phyloP scores from a whole-genome alignment of 108 stramenopile genomes.

The Phaeodactylum tricornutum region DNA sequence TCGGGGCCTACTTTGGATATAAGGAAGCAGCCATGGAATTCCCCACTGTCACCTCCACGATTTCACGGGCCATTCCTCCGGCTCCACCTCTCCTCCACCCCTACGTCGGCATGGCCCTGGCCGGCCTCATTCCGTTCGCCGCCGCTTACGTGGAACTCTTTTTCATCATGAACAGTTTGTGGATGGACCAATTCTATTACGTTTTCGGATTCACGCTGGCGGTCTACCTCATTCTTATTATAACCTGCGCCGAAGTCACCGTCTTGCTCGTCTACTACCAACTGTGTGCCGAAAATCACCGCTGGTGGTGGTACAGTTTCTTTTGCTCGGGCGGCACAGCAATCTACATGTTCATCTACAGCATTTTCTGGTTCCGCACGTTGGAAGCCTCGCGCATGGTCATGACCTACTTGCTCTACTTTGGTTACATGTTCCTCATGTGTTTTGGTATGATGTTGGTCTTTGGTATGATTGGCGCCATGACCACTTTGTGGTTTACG shows the following conservation, averaged over 20 bases:
- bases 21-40: conserved; percentile 76
- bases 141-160: conserved; percentile 98
- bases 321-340: conserved; percentile 88
- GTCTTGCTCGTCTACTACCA: conserved; percentile 97
- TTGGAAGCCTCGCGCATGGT: conserved; percentile 86
- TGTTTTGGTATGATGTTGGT: conserved; percentile 82
- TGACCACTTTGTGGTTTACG: conserved; percentile 90
- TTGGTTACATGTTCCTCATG: conserved; percentile 95
- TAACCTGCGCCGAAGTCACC: conserved; percentile 95
- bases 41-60: conserved; percentile 85
- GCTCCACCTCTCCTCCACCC: conserved; percentile 72
- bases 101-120: conserved; percentile 61
- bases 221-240: conserved; percentile 89
- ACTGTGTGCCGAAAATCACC: conserved; percentile 95
- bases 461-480: conserved; percentile 87
- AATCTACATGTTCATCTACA: conserved; percentile 89
- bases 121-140: conserved; percentile 94
- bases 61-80: conserved; percentile 89
- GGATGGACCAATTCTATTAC: conserved; percentile 99
- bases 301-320: conserved; percentile 99
- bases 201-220: conserved; percentile 97
- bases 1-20: conserved; percentile 99
- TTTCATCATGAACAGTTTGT: conserved; percentile 96
- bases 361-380: conserved; percentile 84
- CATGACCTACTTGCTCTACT: conserved; percentile 97